Base-by-base conservation (phyloP, 306 rosid species). In the barrel medic (Medicago truncatula) region DNA sequence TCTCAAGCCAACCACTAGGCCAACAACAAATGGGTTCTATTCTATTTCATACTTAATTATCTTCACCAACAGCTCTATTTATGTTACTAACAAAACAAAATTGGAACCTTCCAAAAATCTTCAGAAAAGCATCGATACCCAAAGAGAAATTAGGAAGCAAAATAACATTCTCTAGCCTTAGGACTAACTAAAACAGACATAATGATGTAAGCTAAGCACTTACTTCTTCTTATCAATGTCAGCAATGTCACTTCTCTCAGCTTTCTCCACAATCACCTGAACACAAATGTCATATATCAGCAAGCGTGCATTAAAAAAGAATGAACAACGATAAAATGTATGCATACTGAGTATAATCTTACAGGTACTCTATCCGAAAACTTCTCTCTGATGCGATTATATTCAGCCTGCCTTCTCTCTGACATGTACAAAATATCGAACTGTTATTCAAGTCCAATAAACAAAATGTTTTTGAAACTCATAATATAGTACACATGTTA, bases 241-340 rank as follows among this genome's bases (percentile, higher is more conserved):
- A 3, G 96, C 89, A 74, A 94, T 81, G 78, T 92, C 90, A 77
- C 93, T 87, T 79, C 84, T 90, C 57, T 79, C 93, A 58, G 92
- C 97, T 88, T 90, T 94, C 92, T 94, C 98, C 84, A 94, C 97
- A 83, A 94, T 87, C 82, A 94, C 97, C 96, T 93, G 86, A 69
- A 81, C 43, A 58, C 4, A 43, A 81, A 39, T 39, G 6, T 47
- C 76, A 79, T 25, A 67, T 79, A 58, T 77, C 36, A 76, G 78
- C 16, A 83, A 47, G n/a, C 20, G 10, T 8, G 4, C 49, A 67
- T 46, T 0, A 70, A 81, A 18, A 20, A 21, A 43, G 10, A 78
- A 78, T 17, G 49, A 20, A 74, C 25, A 49, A 75, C 5, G 2
- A 54, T 25, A 72, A 28, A 64, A 34, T 44, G 6, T 14, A 53